A percentile compares a stretch with the other conserved stretches of the same genome.
phyloP scores from a whole-genome alignment of 331 rosid genomes.

The Spiraea crenata region DNA sequence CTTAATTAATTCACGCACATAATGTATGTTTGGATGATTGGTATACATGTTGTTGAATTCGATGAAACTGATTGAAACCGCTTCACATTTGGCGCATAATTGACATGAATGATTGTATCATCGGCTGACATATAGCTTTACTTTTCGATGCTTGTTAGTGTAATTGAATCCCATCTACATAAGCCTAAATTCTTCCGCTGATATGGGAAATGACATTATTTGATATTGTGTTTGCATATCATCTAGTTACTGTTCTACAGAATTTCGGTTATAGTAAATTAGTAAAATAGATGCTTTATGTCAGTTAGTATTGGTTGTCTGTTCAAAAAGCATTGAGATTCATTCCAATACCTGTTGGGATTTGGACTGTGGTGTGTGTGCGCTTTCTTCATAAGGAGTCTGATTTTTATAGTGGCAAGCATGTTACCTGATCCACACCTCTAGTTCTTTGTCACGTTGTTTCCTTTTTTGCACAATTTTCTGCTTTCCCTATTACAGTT shows the following conservation, averaged over 20 bases:
- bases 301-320: neutral
- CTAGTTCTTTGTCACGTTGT: slow-evolving; percentile 2
- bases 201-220: no score
- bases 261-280: neutral
- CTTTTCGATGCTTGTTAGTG: neutral
- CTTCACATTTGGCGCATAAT: neutral
- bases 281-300: neutral
- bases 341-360: neutral
- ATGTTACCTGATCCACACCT: slow-evolving; percentile 4
- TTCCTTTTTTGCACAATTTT: slow-evolving; percentile 13
- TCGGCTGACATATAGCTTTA: neutral
- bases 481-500: slow-evolving; percentile 3
- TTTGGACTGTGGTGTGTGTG: slow-evolving; percentile 1
- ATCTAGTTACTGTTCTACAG: slow-evolving; percentile 2
- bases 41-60: neutral
- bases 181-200: neutral
- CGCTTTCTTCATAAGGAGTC: neutral
- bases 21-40: neutral
- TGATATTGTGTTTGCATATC: neutral
- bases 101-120: neutral
- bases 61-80: neutral
- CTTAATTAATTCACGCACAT: neutral
- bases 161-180: neutral
- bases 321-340: neutral
- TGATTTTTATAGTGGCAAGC: neutral